A percentile compares a stretch with the other conserved stretches of the same genome.
Evolutionary conservation across 352 stramenopile species (phyloP).

Genomic region (Plasmopara muralis): DNA sequence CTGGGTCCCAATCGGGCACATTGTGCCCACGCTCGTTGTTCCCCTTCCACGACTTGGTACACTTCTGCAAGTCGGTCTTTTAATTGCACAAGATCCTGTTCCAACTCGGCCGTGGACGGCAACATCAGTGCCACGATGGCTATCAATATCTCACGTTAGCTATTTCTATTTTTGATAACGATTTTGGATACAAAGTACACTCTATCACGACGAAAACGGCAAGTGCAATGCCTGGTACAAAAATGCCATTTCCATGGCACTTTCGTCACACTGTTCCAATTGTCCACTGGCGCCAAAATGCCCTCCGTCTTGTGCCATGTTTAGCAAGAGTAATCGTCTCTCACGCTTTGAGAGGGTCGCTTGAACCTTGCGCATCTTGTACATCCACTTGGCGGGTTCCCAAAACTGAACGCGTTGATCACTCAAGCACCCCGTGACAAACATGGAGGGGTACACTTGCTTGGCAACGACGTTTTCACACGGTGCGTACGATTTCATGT

Average conservation of each 20-base stretch:
- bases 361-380: constrained; percentile 56
- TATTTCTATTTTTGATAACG: constrained; percentile 23
- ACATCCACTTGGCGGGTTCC: constrained; percentile 84
- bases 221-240: constrained; percentile 63
- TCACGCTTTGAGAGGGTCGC: constrained; percentile 21
- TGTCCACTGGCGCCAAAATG: constrained; percentile 75
- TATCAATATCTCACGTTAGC: not conserved
- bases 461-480: constrained; percentile 56
- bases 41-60: constrained; percentile 46
- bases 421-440: constrained; percentile 78
- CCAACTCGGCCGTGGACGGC: constrained; percentile 17
- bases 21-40: constrained; percentile 48
- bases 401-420: constrained; percentile 81
- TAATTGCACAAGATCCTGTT: constrained; percentile 56
- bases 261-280: constrained; percentile 71
- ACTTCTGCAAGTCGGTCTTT: constrained; percentile 47
- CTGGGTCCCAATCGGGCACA: constrained; percentile 39
- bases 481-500: constrained; percentile 80
- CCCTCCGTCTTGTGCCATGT: constrained; percentile 74
- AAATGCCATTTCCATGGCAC: constrained; percentile 80
- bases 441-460: constrained; percentile 65
- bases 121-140: too few species aligned
- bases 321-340: constrained; percentile 43
- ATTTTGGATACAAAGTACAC: not conserved
- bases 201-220: constrained; percentile 28